Percentiles rank a stretch among this genome's conserved stretches.
These are phyloP conservation scores for Sporobolomyces roseus DNA, from an alignment of 768 basidiomycete species.

Conservation along the genomic window DNA sequence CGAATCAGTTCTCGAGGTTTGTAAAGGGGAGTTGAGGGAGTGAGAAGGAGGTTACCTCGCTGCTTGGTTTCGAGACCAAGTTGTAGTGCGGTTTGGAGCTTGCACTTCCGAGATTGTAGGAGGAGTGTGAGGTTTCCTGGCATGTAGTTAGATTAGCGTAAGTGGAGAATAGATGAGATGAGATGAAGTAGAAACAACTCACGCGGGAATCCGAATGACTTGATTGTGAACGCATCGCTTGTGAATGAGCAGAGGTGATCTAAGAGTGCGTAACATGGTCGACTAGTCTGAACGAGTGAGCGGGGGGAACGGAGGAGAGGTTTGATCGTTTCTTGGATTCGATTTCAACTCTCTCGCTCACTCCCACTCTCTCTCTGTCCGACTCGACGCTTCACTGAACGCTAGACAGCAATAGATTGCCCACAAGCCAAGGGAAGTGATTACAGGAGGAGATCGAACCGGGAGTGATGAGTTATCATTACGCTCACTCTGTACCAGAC, in stretches of 20 bases:
- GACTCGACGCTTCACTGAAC: too few relatives aligned
- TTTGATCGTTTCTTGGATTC: too few relatives aligned
- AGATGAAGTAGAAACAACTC: background rate
- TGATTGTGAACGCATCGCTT: constrained; percentile 26
- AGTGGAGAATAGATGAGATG: background rate
- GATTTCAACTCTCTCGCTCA: background rate
- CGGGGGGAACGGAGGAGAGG: background rate
- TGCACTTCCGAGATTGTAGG: constrained; percentile 52
- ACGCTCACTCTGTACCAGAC: too few relatives aligned
- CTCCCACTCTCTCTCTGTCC: background rate
- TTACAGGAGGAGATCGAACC: too few relatives aligned
- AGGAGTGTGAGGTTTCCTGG: constrained; percentile 39
- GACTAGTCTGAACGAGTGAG: too few relatives aligned
- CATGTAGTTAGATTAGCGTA: background rate
- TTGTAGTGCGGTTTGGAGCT: constrained; percentile 73
- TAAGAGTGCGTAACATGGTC: constrained; percentile 13
- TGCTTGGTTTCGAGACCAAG: constrained; percentile 81
- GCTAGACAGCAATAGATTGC: too few relatives aligned
- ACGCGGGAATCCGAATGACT: constrained; percentile 27
- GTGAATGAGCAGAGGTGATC: background rate
- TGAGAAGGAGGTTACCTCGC: constrained; percentile 51
- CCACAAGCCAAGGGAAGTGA: too few relatives aligned
- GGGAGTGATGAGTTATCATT: too few relatives aligned
- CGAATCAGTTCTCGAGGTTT: background rate
- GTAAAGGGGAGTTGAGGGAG: constrained; percentile 40